phyloP scores from a whole-genome alignment of 179 eudicot genomes.

The Drosera spatulata region DNA sequence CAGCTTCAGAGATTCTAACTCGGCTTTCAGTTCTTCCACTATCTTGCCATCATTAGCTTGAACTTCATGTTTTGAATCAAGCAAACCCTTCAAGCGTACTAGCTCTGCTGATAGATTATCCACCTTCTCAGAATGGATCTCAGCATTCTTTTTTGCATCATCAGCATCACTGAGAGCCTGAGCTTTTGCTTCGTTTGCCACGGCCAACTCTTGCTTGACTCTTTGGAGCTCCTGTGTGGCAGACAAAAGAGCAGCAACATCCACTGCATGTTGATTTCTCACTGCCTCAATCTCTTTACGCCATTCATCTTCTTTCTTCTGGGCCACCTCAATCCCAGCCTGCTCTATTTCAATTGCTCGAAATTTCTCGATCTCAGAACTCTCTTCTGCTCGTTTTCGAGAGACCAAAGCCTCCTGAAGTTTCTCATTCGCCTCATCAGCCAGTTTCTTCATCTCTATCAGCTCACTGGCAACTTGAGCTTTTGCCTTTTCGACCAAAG shows the following conservation, averaged over 20 bases:
- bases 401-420: conserved; percentile 72
- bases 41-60: conserved; percentile 27
- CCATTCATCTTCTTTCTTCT: conserved; percentile 80
- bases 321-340: conserved; percentile 60
- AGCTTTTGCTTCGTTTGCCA: conserved; percentile 54
- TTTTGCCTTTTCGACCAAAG: conserved; percentile 66
- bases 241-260: conserved; percentile 51
- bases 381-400: conserved; percentile 78
- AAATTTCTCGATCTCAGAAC: conserved; percentile 76
- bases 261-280: conserved; percentile 61
- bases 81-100: conserved; percentile 44
- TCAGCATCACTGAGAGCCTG: conserved; percentile 79
- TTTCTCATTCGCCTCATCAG: conserved; percentile 72
- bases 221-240: conserved; percentile 66
- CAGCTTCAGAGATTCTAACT: conserved; percentile 36
- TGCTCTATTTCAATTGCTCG: conserved; percentile 84
- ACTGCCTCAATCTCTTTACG: conserved; percentile 57
- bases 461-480: conserved; percentile 47
- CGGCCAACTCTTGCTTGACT: conserved; percentile 54
- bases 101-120: conserved; percentile 60
- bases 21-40: conserved; percentile 30
- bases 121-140: conserved; percentile 61
- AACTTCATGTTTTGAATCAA: conserved; percentile 39
- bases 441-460: conserved; percentile 58
- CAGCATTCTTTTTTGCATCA: conserved; percentile 79